phyloP scores from a whole-genome alignment of 2,329 filamentous ascomycete species.

The Colletotrichum lupini region DNA sequence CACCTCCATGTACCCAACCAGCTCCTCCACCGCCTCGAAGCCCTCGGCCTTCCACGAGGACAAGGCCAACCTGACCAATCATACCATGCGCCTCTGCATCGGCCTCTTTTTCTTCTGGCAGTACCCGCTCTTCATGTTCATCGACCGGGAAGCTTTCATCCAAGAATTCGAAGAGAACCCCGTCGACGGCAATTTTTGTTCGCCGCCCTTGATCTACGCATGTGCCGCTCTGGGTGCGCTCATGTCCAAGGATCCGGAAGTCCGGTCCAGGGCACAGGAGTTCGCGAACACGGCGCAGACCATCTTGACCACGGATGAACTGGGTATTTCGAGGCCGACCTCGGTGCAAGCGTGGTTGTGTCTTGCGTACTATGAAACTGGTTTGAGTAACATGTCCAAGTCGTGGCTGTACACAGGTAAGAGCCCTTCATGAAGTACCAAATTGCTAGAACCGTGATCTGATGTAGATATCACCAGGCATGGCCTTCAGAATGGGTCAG shows the following conservation, averaged over 20 bases:
- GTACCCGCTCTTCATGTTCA: conserved; percentile 45
- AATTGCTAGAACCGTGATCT: not conserved
- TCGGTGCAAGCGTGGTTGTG: conserved; percentile 42
- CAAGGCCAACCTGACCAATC: not conserved
- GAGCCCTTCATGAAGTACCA: conserved; percentile 23
- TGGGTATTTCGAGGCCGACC: conserved; percentile 39
- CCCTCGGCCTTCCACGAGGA: not conserved
- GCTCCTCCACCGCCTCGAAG: not conserved
- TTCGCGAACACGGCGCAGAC: conserved; percentile 38
- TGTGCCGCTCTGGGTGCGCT: conserved; percentile 40
- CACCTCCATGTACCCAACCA: not conserved
- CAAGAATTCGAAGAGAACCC: conserved; percentile 18
- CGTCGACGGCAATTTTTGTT: conserved; percentile 42
- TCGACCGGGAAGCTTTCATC: conserved; percentile 43
- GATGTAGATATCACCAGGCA: conserved; percentile 32
- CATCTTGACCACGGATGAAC: conserved; percentile 39
- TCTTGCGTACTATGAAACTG: conserved; percentile 42
- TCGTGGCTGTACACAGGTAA: conserved; percentile 39
- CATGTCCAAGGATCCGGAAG: conserved; percentile 35
- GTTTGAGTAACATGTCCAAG: conserved; percentile 41
- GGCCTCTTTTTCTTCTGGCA: conserved; percentile 43
- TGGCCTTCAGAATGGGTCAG: conserved; percentile 46
- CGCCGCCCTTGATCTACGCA: conserved; percentile 37
- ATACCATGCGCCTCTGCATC: conserved; percentile 29
- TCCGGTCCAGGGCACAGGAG: conserved; percentile 24